phyloP scores from a whole-genome alignment of 2,329 filamentous ascomycete genomes.

The Trichoderma afroharzianum region DNA sequence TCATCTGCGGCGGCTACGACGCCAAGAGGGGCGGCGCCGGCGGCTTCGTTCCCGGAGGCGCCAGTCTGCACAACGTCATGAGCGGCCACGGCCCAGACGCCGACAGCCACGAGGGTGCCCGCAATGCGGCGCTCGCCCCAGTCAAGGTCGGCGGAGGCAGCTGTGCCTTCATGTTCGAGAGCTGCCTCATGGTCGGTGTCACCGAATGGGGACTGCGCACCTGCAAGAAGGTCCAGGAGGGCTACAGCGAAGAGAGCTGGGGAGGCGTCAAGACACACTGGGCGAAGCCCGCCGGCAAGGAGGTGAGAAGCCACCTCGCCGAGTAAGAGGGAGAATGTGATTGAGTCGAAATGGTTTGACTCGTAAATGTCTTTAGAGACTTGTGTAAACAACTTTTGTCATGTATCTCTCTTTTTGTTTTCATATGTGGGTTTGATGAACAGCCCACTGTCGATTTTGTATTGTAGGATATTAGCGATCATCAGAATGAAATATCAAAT shows the following conservation, averaged over 20 bases:
- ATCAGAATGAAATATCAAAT: not conserved
- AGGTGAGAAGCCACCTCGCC: constrained; percentile 26
- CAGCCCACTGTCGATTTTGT: not conserved
- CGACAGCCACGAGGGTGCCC: constrained; percentile 52
- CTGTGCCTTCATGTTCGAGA: constrained; percentile 70
- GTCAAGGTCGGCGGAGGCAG: constrained; percentile 58
- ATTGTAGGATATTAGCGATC: not conserved
- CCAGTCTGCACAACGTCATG: constrained; percentile 67
- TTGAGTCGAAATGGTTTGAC: constrained; percentile 17
- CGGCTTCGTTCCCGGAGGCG: constrained; percentile 57
- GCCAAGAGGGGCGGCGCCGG: constrained; percentile 52
- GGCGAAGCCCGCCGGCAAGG: constrained; percentile 38
- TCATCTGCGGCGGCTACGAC: constrained; percentile 56
- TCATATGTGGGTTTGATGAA: not conserved
- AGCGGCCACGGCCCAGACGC: constrained; percentile 62
- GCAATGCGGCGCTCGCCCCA: constrained; percentile 51
- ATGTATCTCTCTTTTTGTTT: not conserved
- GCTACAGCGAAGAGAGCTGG: constrained; percentile 81
- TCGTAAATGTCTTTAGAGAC: not conserved
- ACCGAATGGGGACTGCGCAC: constrained; percentile 64
- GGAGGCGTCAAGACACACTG: constrained; percentile 63
- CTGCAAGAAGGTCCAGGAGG: constrained; percentile 53
- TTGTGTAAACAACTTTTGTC: not conserved
- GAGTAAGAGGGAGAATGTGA: not conserved
- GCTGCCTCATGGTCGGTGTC: constrained; percentile 65